These are phyloP conservation scores for Fomitiporia mediterranea DNA, from an alignment of 1,284 basidiomycete genomes.

Conservation along the genomic window DNA sequence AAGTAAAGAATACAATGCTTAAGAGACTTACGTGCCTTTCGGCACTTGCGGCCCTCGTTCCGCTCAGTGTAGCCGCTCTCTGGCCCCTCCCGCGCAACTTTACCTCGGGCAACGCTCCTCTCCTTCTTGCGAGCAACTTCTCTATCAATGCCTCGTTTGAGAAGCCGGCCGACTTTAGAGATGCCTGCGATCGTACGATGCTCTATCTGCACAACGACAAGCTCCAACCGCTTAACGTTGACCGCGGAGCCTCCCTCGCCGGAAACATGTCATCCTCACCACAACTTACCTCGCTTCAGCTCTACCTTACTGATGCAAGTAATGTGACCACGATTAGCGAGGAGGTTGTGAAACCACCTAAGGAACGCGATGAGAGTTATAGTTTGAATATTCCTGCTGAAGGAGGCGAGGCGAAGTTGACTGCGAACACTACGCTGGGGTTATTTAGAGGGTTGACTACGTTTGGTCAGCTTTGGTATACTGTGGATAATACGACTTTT, in stretches of 20 bases:
- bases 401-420: constrained; percentile 55
- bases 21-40: background rate
- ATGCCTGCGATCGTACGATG: constrained; percentile 39
- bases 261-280: background rate
- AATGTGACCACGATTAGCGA: constrained; percentile 37
- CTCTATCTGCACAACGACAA: constrained; percentile 42
- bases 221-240: constrained; percentile 47
- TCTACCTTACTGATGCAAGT: background rate
- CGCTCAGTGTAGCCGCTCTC: constrained; percentile 30
- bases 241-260: constrained; percentile 35
- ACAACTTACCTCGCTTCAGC: background rate
- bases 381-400: constrained; percentile 55
- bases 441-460: constrained; percentile 79
- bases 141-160: constrained; percentile 37
- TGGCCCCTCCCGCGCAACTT: constrained; percentile 63
- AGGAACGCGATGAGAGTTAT: constrained; percentile 61
- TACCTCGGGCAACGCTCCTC: constrained; percentile 42
- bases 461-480: constrained; percentile 77
- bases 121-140: constrained; percentile 49
- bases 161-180: constrained; percentile 40
- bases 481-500: constrained; percentile 45
- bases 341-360: constrained; percentile 54
- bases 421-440: constrained; percentile 71
- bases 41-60: background rate
- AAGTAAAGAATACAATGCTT: background rate